Base-by-base conservation (phyloP, 202 grass and related monocot species). In the Panicum virgatum region DNA sequence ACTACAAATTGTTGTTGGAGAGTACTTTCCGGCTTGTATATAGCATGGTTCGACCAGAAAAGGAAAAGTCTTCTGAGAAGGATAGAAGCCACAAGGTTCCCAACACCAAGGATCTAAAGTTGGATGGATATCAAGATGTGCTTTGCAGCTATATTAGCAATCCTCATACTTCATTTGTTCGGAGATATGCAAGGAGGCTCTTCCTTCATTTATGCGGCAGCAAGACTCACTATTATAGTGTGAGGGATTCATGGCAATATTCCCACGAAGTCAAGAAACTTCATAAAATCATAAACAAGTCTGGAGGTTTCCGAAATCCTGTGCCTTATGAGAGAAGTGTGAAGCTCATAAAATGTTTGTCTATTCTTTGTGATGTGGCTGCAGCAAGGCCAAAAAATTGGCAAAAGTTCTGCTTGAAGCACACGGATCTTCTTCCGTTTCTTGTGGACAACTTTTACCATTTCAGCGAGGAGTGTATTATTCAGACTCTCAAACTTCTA, bases 101-200 rank as follows among this genome's bases (percentile, higher is more conserved):
- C 75, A 88, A 70, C 34, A 67, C 75, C 19, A 98, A 91, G 75
- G 95, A 98, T 91, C 80, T 98, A 46, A 98, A 98, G 86, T 88
- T 98, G 66, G 96, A 98, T 84, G 96, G 92, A 39, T 95, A 92
- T 79, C 96, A 98, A 72, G 96, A 98, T 80, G 88, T 98, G 71
- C 86, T 98, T 70, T 98, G 96, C 80, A 95, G 90, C 77, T 98
- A 98, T 90, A 98, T 98, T 75, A 98, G 92, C 83, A 98, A 98
- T 85, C 84, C 92, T n/a, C 92, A 91, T 83, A 98, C 96, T 68
- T 88, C 90, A 42, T 98, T 98, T 83, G 85, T 98, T 32, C 92
- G 96, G 54, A 94, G 96, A 56, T 98, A 95, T 71, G 96, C 96
- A 59, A 94, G 96, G 76, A 98, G 96, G 86, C 88, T 98, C 66